Percentiles rank a stretch among this genome's conserved stretches.
These are phyloP conservation scores for Ceratobasidium papillatum DNA, from an alignment of 1,284 basidiomycete species.

Conservation along the genomic window DNA sequence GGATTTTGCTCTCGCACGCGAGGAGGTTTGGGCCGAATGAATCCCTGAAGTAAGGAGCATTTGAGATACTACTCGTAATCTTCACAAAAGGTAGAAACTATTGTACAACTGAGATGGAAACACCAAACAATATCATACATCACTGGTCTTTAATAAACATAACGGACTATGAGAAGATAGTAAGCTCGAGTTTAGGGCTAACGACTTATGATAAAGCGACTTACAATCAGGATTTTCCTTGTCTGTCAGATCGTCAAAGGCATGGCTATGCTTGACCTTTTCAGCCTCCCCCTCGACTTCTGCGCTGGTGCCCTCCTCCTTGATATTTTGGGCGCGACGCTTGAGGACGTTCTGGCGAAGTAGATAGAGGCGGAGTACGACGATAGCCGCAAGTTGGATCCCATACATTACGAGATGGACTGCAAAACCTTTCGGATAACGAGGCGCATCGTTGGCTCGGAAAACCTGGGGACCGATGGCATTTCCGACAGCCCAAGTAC, in stretches of 20 bases:
- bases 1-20: background rate
- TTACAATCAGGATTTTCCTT: slow-evolving; percentile 61
- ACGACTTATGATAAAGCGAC: slow-evolving; percentile 43
- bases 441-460: slow-evolving; percentile 58
- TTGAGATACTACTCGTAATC: background rate
- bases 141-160: slow-evolving; percentile 52
- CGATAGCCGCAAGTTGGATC: slow-evolving; percentile 57
- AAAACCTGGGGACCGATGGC: slow-evolving; percentile 63
- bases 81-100: background rate
- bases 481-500: slow-evolving; percentile 62
- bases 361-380: slow-evolving; percentile 57
- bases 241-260: slow-evolving; percentile 62
- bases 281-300: slow-evolving; percentile 52
- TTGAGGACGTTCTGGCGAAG: slow-evolving; percentile 58
- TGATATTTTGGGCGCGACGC: slow-evolving; percentile 53
- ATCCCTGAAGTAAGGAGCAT: too few relatives aligned
- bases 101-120: slow-evolving; percentile 3
- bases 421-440: slow-evolving; percentile 61
- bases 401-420: slow-evolving; percentile 62
- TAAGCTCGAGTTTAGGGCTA: background rate
- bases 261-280: slow-evolving; percentile 55
- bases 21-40: background rate
- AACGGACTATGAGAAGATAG: slow-evolving; percentile 53
- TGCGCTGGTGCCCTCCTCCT: slow-evolving; percentile 28
- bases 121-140: background rate